Conservation (phyloP, 805 yeast genomes). For the Schwanniomyces pseudopolymorphus region DNA sequence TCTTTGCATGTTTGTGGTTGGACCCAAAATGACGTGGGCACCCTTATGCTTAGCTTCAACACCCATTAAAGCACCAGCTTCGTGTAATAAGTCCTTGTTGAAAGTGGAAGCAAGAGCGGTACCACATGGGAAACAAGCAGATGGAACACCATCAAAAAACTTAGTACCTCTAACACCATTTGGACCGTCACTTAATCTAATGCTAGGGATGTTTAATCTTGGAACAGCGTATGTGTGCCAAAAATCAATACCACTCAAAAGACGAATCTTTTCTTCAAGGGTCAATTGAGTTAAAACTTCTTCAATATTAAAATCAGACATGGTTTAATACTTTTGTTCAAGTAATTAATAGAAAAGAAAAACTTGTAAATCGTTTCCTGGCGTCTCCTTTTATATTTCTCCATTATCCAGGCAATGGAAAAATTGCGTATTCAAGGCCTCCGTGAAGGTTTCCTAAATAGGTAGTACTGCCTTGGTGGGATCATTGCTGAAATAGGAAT, state of each 20-base stretch:
- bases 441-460: no score
- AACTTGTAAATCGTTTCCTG: no score
- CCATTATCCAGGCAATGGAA: no score
- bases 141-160: slow-evolving; percentile 24
- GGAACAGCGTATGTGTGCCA: slow-evolving; percentile 50
- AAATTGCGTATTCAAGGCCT: no score
- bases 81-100: slow-evolving; percentile 22
- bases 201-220: slow-evolving; percentile 42
- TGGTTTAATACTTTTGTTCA: background rate
- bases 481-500: no score
- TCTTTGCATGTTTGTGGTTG: slow-evolving; percentile 32
- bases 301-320: slow-evolving; percentile 20
- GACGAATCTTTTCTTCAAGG: slow-evolving; percentile 22
- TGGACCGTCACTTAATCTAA: slow-evolving; percentile 42
- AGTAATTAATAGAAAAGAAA: background rate
- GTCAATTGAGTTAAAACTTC: slow-evolving; percentile 21
- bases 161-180: slow-evolving; percentile 34
- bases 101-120: slow-evolving; percentile 33
- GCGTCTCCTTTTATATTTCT: background rate
- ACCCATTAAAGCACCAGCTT: slow-evolving; percentile 33
- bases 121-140: slow-evolving; percentile 36
- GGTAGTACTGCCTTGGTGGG: no score
- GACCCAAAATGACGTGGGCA: slow-evolving; percentile 31
- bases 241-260: slow-evolving; percentile 39
- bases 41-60: slow-evolving; percentile 31